These are phyloP conservation scores for Lagenaria siceraria DNA, from an alignment of 306 rosid genomes.

Conservation along the genomic window DNA sequence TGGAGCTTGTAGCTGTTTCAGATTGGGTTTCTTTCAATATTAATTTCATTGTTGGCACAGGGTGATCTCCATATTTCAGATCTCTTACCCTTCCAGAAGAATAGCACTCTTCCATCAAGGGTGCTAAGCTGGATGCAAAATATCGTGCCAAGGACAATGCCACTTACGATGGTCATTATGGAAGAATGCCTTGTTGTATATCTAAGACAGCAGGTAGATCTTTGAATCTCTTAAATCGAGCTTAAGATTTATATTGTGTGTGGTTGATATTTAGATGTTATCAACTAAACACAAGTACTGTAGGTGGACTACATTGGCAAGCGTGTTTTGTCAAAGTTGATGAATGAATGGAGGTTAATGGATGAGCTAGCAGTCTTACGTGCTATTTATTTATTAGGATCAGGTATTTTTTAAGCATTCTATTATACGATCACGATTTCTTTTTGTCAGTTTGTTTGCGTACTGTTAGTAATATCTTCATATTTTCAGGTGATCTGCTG, in stretches of 20 bases:
- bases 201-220: conserved; percentile 68
- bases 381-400: conserved; percentile 89
- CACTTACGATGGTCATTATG: conserved; percentile 70
- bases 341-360: conserved; percentile 96
- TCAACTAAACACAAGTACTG: conserved; percentile 3
- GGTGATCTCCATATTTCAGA: conserved; percentile 63
- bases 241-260: conserved; percentile 3
- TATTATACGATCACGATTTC: conserved; percentile 9
- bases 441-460: not conserved
- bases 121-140: conserved; percentile 77
- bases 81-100: conserved; percentile 90
- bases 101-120: conserved; percentile 81
- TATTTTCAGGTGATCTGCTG: conserved; percentile 72
- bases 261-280: not conserved
- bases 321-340: conserved; percentile 68
- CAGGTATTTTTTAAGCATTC: conserved; percentile 44
- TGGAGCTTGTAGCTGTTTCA: conserved; percentile 12
- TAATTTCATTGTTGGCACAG: conserved; percentile 34
- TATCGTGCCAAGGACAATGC: conserved; percentile 52
- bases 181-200: conserved; percentile 73
- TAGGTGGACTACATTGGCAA: conserved; percentile 85
- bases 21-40: conserved; percentile 12
- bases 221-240: conserved; percentile 12
- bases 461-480: not conserved
- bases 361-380: conserved; percentile 91